These are phyloP conservation scores for Pythium aphanidermatum DNA, from an alignment of 352 stramenopile species.

Conservation along the genomic window DNA sequence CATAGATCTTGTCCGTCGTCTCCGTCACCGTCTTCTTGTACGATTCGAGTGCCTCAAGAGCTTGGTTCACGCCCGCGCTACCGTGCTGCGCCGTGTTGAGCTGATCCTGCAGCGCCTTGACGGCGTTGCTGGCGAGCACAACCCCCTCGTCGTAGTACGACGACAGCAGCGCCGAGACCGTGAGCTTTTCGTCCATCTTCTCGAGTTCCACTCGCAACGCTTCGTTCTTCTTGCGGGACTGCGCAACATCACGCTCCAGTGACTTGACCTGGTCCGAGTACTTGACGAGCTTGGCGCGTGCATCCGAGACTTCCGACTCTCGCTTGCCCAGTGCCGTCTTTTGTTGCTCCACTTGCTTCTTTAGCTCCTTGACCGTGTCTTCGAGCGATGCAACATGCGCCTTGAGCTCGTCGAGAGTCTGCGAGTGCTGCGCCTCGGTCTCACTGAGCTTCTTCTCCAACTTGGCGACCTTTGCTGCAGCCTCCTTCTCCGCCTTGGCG, in stretches of 20 bases:
- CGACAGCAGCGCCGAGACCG: constrained; percentile 58
- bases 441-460: constrained; percentile 2
- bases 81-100: constrained; percentile 36
- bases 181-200: constrained; percentile 50
- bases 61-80: constrained; percentile 35
- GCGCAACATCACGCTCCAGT: constrained; percentile 39
- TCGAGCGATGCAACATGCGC: constrained; percentile 30
- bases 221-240: constrained; percentile 60
- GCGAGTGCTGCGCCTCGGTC: constrained; percentile 8
- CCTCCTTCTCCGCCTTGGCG: constrained; percentile 14
- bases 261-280: constrained; percentile 28
- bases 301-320: constrained; percentile 24
- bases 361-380: constrained; percentile 20
- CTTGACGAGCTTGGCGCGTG: constrained; percentile 26
- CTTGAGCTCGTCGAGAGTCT: constrained; percentile 21
- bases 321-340: constrained; percentile 21
- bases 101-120: constrained; percentile 30
- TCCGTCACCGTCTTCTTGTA: constrained; percentile 42
- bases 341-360: constrained; percentile 27
- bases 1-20: constrained; percentile 54
- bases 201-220: constrained; percentile 45
- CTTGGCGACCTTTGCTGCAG: constrained; percentile 2
- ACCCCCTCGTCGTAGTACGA: constrained; percentile 80
- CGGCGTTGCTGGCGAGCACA: constrained; percentile 33
- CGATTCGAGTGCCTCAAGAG: constrained; percentile 38